Percentiles rank a stretch among this genome's conserved stretches.
Evolutionary conservation across 1,284 basidiomycete genomes (phyloP).

Genomic region (Ustilago bromivora): DNA sequence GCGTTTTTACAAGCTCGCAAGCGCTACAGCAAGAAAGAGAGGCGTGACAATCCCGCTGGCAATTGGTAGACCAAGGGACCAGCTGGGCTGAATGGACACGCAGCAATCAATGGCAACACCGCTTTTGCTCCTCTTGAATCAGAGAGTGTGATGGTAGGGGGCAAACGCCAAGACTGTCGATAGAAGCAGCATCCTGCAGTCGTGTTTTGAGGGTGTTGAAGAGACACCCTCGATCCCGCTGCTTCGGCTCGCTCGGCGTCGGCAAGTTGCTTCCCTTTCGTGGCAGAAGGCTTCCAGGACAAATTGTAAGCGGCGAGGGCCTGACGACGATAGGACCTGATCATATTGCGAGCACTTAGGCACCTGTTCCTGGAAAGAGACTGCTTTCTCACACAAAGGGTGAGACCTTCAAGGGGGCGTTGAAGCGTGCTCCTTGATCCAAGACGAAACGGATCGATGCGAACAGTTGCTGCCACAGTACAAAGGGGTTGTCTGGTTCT

Average conservation of each 20-base stretch:
- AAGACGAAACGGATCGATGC: background rate
- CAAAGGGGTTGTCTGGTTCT: background rate
- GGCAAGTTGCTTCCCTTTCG: background rate
- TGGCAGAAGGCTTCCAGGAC: background rate
- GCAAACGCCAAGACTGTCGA: background rate
- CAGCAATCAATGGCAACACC: background rate
- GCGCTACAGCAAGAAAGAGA: background rate
- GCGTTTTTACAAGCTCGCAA: background rate
- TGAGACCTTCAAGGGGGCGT: background rate
- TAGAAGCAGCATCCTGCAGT: conserved; percentile 1
- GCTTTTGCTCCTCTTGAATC: background rate
- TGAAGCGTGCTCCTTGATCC: background rate
- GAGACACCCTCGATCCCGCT: background rate
- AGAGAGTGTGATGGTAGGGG: background rate
- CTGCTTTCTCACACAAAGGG: background rate
- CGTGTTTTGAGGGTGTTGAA: conserved; percentile 2
- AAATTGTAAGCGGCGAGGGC: background rate
- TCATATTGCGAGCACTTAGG: background rate
- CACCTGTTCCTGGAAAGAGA: background rate
- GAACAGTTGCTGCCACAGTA: background rate
- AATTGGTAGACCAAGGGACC: conserved; percentile 1
- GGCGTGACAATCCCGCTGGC: background rate
- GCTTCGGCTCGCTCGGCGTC: background rate
- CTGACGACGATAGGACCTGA: background rate
- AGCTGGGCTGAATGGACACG: conserved; percentile 12